Conservation (phyloP, 345 rosid genomes). For the Camelina laxa region DNA sequence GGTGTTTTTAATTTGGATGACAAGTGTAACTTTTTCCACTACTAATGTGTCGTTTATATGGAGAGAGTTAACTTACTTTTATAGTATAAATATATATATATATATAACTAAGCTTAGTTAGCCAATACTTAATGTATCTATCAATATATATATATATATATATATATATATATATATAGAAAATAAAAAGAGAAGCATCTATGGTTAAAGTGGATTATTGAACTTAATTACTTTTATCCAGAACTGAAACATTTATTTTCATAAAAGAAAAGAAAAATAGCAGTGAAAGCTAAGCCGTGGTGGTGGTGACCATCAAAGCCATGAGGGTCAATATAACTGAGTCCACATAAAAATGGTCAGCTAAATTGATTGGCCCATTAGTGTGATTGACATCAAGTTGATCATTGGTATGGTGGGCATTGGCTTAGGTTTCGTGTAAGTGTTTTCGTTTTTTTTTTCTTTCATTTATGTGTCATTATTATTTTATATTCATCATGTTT, state of each 20-base stretch:
- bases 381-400: not conserved
- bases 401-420: not conserved
- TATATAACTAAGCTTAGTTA: not conserved
- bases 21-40: no score
- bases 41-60: no score
- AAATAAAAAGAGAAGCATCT: no score
- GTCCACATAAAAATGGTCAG: not conserved
- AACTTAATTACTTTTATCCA: not conserved
- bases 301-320: constrained; percentile 10
- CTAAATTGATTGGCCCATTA: constrained; percentile 19
- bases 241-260: not conserved
- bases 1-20: no score
- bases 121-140: not conserved
- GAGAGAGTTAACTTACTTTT: no score
- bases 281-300: not conserved
- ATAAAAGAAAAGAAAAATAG: not conserved
- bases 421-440: not conserved
- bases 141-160: no score
- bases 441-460: not conserved
- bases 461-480: not conserved
- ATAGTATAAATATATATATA: no score
- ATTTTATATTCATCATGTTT: no score
- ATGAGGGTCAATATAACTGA: not conserved
- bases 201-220: not conserved
- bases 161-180: no score